Conservation (phyloP, 1,139 yeast species). For the Pichia sp. region DNA sequence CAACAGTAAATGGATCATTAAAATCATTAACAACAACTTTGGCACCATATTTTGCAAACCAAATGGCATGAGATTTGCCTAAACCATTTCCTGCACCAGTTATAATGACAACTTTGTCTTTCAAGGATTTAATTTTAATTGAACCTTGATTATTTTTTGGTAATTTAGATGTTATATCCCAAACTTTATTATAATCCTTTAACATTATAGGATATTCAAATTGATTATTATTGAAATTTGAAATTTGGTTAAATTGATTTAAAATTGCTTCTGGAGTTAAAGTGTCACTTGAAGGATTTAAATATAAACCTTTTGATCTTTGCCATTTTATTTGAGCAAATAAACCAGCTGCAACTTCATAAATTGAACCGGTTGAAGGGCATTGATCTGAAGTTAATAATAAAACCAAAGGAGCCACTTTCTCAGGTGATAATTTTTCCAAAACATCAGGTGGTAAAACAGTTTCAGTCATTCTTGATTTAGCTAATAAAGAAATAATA, state of each 20-base stretch:
- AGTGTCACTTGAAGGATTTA: constrained; percentile 62
- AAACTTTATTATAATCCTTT: constrained; percentile 54
- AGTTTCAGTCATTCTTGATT: constrained; percentile 92
- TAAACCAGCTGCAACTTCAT: constrained; percentile 93
- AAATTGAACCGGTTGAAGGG: constrained; percentile 63
- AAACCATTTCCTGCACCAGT: constrained; percentile 97
- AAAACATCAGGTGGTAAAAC: constrained; percentile 81
- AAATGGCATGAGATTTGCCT: constrained; percentile 84
- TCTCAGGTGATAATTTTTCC: constrained; percentile 77
- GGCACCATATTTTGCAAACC: constrained; percentile 88
- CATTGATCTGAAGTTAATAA: constrained; percentile 64
- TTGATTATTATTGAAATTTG: constrained; percentile 51
- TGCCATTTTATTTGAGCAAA: constrained; percentile 94
- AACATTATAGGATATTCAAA: constrained; percentile 62
- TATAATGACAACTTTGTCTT: constrained; percentile 80
- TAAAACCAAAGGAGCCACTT: constrained; percentile 84
- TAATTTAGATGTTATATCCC: constrained; percentile 45
- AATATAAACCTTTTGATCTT: constrained; percentile 78
- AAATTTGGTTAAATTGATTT: constrained; percentile 57
- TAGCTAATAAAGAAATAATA: constrained; percentile 90
- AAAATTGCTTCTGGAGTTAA: constrained; percentile 86
- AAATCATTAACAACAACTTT: constrained; percentile 93
- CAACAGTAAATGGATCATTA: constrained; percentile 67
- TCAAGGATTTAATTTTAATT: constrained; percentile 47
- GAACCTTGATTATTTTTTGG: constrained; percentile 56